These are phyloP conservation scores for Tetrapyrgos nigripes DNA, from an alignment of 1,284 basidiomycete species.

Conservation along the genomic window DNA sequence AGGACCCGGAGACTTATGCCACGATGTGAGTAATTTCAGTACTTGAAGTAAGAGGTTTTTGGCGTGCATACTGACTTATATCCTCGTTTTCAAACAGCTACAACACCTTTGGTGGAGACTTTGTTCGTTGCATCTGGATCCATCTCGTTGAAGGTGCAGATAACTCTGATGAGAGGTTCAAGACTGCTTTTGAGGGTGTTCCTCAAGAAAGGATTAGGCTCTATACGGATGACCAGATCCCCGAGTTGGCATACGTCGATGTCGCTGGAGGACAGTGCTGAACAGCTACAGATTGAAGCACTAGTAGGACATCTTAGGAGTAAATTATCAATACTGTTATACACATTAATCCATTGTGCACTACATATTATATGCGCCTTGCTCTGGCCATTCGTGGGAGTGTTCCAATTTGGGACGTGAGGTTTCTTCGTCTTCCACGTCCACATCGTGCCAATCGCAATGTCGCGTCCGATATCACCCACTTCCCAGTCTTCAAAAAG, in stretches of 20 bases:
- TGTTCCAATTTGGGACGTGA: too few relatives aligned
- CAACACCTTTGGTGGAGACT: slow-evolving; percentile 5
- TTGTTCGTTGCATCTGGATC: slow-evolving; percentile 32
- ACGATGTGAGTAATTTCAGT: slow-evolving; percentile 12
- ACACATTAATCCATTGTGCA: too few relatives aligned
- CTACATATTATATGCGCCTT: too few relatives aligned
- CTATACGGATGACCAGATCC: slow-evolving; percentile 37
- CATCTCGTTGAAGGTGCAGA: slow-evolving; percentile 35
- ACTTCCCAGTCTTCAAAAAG: too few relatives aligned
- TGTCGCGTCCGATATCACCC: too few relatives aligned
- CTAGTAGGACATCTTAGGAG: too few relatives aligned
- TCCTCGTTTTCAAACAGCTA: neutral
- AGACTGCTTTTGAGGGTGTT: slow-evolving; percentile 36
- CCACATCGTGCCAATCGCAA: too few relatives aligned
- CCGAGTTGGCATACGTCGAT: slow-evolving; percentile 31
- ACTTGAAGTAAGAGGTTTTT: neutral
- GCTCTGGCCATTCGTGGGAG: too few relatives aligned
- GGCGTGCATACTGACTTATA: neutral
- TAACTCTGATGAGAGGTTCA: slow-evolving; percentile 37
- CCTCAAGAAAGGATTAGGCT: slow-evolving; percentile 29
- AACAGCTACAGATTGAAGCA: too few relatives aligned
- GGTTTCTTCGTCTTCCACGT: too few relatives aligned
- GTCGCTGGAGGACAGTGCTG: slow-evolving; percentile 38
- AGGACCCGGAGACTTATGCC: slow-evolving; percentile 20
- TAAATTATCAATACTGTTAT: too few relatives aligned